These are phyloP conservation scores for Lolium perenne DNA, from an alignment of 176 grass and related monocot genomes.

Conservation along the genomic window DNA sequence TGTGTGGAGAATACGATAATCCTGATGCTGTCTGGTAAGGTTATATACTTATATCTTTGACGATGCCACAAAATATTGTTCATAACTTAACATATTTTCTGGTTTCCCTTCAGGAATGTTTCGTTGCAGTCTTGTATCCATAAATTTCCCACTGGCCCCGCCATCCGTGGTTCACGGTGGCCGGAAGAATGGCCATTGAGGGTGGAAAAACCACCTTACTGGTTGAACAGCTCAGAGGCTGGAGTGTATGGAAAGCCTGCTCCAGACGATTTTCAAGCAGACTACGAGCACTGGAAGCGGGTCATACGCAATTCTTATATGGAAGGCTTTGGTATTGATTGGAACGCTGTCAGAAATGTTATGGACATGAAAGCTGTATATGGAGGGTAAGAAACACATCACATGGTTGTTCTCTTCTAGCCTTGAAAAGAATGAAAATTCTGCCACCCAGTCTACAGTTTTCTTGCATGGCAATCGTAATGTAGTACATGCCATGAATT, in stretches of 20 bases:
- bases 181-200: slow-evolving; percentile 79
- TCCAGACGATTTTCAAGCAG: slow-evolving; percentile 67
- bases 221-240: slow-evolving; percentile 65
- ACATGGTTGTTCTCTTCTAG: background rate
- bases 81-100: slow-evolving; percentile 12
- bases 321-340: slow-evolving; percentile 69
- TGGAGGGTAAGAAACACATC: slow-evolving; percentile 67
- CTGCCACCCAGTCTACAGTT: no score
- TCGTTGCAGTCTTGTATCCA: slow-evolving; percentile 75
- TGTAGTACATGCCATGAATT: background rate
- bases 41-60: background rate
- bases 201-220: slow-evolving; percentile 72
- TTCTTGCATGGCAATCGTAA: background rate
- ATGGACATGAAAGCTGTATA: slow-evolving; percentile 95
- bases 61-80: slow-evolving; percentile 15
- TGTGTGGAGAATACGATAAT: slow-evolving; percentile 72
- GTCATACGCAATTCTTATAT: slow-evolving; percentile 70
- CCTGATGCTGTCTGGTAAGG: slow-evolving; percentile 78
- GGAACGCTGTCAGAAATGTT: slow-evolving; percentile 76
- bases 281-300: slow-evolving; percentile 83
- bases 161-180: slow-evolving; percentile 69
- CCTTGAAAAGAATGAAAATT: background rate
- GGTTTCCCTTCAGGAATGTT: slow-evolving; percentile 62
- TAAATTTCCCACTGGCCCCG: slow-evolving; percentile 54
- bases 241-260: slow-evolving; percentile 86